Conservation (phyloP, 805 yeast genomes). For the Saccharomycopsis oosterbeekiorum region DNA sequence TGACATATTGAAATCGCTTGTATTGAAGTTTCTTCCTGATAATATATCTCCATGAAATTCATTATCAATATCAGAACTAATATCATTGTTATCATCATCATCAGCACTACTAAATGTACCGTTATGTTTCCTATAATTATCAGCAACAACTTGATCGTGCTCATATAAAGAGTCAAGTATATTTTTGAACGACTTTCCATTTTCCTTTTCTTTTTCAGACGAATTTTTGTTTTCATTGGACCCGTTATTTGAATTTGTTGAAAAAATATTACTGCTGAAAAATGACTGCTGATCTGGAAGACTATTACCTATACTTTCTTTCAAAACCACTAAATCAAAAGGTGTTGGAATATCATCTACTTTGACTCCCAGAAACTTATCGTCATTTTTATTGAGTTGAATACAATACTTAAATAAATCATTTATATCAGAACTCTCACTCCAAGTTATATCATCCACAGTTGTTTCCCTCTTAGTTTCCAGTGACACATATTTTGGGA, state of each 20-base stretch:
- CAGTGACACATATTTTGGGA: background rate
- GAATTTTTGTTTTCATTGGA: background rate
- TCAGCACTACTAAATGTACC: background rate
- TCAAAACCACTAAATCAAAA: slow-evolving; percentile 1
- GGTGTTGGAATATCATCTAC: background rate
- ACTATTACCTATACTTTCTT: background rate
- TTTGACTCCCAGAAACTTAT: background rate
- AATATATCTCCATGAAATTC: background rate
- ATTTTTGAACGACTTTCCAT: background rate
- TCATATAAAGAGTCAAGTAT: background rate
- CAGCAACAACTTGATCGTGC: background rate
- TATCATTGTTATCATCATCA: background rate
- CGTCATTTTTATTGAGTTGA: background rate
- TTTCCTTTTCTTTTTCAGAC: background rate
- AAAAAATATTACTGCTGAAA: background rate
- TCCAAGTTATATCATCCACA: slow-evolving; percentile 28
- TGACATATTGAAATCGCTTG: background rate
- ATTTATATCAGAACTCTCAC: slow-evolving; percentile 31
- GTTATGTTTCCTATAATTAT: background rate
- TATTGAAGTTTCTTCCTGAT: background rate
- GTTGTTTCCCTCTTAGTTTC: background rate
- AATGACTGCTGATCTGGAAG: background rate
- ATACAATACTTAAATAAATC: slow-evolving; percentile 14
- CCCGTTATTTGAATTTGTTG: background rate
- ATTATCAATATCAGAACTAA: background rate